Evolutionary conservation across 2,329 filamentous ascomycete species (phyloP).

Genomic region (Aspergillus persii): DNA sequence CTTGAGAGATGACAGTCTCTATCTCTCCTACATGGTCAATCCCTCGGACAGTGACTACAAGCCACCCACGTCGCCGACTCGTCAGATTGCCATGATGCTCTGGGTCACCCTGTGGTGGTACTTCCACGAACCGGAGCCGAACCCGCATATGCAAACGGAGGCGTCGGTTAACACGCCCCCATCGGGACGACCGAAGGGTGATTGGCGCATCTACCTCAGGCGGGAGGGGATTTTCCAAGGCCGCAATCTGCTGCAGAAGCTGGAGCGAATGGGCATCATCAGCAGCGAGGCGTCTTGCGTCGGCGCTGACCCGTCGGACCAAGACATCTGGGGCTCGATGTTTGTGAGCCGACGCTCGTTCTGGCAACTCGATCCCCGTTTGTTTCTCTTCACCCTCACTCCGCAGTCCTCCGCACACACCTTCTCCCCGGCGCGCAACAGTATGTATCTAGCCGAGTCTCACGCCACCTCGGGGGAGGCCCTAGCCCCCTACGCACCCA

Average conservation of each 20-base stretch:
- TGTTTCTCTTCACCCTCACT: slow-evolving; percentile 83
- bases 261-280: slow-evolving; percentile 90
- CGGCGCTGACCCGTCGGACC: slow-evolving; percentile 57
- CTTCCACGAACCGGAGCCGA: slow-evolving; percentile 81
- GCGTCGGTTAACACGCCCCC: slow-evolving; percentile 65
- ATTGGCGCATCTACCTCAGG: slow-evolving; percentile 83
- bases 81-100: slow-evolving; percentile 94
- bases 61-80: slow-evolving; percentile 73
- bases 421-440: slow-evolving; percentile 48
- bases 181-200: slow-evolving; percentile 71
- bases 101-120: slow-evolving; percentile 97
- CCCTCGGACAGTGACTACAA: slow-evolving; percentile 78
- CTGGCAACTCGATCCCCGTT: slow-evolving; percentile 84
- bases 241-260: slow-evolving; percentile 78
- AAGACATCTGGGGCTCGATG: slow-evolving; percentile 72
- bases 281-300: slow-evolving; percentile 72
- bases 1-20: slow-evolving; percentile 74
- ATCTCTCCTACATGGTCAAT: slow-evolving; percentile 87
- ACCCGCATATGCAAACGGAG: slow-evolving; percentile 60
- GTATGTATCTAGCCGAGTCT: slow-evolving; percentile 13
- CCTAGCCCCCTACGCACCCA: slow-evolving; percentile 26
- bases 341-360: slow-evolving; percentile 79
- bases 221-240: slow-evolving; percentile 85
- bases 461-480: slow-evolving; percentile 5
- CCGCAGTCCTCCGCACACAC: slow-evolving; percentile 53